Base-by-base conservation (phyloP, 345 rosid genomes). In the Ceriops tagal region DNA sequence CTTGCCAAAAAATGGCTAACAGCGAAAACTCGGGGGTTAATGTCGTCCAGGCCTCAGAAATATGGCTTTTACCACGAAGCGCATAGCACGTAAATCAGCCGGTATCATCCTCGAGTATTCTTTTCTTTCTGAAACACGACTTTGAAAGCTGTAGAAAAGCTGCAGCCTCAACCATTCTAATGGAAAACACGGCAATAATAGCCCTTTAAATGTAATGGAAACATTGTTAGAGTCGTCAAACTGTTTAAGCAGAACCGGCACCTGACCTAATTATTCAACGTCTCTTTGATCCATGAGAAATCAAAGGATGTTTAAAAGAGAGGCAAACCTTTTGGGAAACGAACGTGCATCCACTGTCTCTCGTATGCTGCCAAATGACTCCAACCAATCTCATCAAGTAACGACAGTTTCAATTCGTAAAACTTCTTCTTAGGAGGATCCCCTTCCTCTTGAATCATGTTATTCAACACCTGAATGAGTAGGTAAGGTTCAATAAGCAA, bases 331-430 rank as follows among this genome's bases (percentile, higher is more conserved):
- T 83, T 52, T 0, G 96, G 99, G 79, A 92, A 95, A 24, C 97
- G 96, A 27, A 92, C 89, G 35, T 84, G 85, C 96, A 92, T 87
- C 99, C 99, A 95, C 51, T 84, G 85, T 71, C 73, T 83, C 81
- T 92, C 99, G 30, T 88, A 85, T 27, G 82, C 67, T 19, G 79
- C 72, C 78, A 89, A 53, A 81, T 92, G 97, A 67, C 56, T 78
- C 96, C 98, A 95, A 32, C 97, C 97, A 31, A 90, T 74, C 65
- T 92, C 96, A 63, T 83, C 97, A 8, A 95, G 87, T 67, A 95
- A 74, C n/a, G 84, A 73, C 46, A 92, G 84, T 81, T 89, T 92
- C 77, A 90, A 56, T 71, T 90, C 93, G 43, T 85, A 90, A 1
- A 85, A 78, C 81, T 88, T 88, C 88, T 82, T 95, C 88, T 86